Base-by-base conservation (phyloP, 2,329 filamentous ascomycete species). In the Rutstroemia sp. region DNA sequence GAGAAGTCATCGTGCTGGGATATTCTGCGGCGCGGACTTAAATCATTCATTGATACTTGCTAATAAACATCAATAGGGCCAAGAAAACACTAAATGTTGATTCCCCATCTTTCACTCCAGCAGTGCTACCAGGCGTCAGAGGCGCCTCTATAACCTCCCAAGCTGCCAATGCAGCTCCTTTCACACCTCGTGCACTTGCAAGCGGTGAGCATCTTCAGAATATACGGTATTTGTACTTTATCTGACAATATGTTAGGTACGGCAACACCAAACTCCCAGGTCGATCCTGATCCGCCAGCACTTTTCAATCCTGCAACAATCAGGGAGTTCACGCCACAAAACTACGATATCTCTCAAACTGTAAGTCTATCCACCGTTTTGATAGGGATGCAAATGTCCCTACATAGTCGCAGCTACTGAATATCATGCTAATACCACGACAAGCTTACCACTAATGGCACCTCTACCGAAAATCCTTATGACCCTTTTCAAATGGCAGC, bases 81-180 rank as follows among this genome's bases (percentile, higher is more conserved):
- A 90, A 89, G 72, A 94, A 91, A 72, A 78, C 87, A 27, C 79
- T 99, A 63, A 99, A 95, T 71, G 94, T 96, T 68, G 94, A 97
- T 67, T 97, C 94, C 8, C 92, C 94, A 12, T 89, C 92, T 48
- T 99, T 99, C 71, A 96, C 90, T 0, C 92, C 92, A 5, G 76
- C 81, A 14, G 74, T 70, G 57, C 64, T 78, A 45, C 67, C 78
- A 45, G 72, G 73, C 23, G 72, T 74, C 1, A 68, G 74, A 23
- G 90, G 90, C 66, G 80, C 86, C 9, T 86, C 65, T 8, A 91
- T 97, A 61, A 94, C 92, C 7, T 89, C 91, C 1, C 91, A 95
- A 72, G 88, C 89, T 55, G 92, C 88, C n/a, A 94, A 82, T 70
- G 94, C 92, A 21, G 88, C 90, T 19, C 84, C 89, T 4, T 95